These are phyloP conservation scores for Quercus aquifolioides DNA, from an alignment of 306 rosid genomes.

Conservation along the genomic window DNA sequence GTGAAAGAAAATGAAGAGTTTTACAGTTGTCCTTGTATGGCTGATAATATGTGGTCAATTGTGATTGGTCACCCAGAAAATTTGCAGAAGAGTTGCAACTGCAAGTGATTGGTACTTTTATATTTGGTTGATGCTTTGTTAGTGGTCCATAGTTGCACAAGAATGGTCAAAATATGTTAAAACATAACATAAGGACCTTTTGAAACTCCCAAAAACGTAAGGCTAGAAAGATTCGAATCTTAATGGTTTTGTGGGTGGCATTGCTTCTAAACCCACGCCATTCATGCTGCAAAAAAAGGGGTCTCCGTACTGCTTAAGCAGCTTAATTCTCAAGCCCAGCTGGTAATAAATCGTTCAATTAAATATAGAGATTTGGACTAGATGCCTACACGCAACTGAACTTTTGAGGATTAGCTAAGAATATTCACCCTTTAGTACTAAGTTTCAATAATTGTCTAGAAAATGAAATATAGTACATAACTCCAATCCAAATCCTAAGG, in stretches of 20 bases:
- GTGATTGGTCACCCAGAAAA: not conserved
- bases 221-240: slow-evolving; percentile 16
- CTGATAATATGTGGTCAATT: not conserved
- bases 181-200: not conserved
- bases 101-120: not conserved
- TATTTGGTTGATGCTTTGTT: not conserved
- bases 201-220: not conserved
- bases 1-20: not conserved
- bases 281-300: slow-evolving; percentile 22
- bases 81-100: not conserved
- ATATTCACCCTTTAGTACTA: not conserved
- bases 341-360: not conserved
- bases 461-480: no score
- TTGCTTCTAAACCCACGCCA: slow-evolving; percentile 9
- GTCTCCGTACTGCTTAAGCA: slow-evolving; percentile 6
- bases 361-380: slow-evolving; percentile 3
- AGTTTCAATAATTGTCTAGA: no score
- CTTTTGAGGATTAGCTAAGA: not conserved
- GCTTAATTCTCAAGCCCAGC: slow-evolving; percentile 7
- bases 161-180: not conserved
- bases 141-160: slow-evolving; percentile 17
- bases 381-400: not conserved
- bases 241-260: slow-evolving; percentile 13
- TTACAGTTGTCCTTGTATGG: not conserved
- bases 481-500: no score